Evolutionary conservation across 1,284 basidiomycete species (phyloP).

Genomic region (Meira miltonrushii): DNA sequence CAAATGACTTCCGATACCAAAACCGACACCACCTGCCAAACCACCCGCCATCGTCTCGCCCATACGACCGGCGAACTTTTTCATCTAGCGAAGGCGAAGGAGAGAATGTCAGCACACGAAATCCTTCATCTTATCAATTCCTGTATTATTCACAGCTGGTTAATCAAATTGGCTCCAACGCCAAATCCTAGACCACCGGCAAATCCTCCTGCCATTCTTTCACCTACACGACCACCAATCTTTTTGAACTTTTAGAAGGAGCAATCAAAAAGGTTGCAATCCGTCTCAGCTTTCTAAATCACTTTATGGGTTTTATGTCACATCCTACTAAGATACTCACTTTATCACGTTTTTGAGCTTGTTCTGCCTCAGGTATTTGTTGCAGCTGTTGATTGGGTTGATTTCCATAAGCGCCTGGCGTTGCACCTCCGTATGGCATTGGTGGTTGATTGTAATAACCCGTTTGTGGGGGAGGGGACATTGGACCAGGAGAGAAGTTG

Average conservation of each 20-base stretch:
- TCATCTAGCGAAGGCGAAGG: background rate
- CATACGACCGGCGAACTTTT: slow-evolving; percentile 5
- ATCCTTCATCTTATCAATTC: background rate
- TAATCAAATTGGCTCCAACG: too few relatives aligned
- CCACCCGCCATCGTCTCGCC: slow-evolving; percentile 2
- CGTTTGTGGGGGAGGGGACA: background rate
- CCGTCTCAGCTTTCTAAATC: too few relatives aligned
- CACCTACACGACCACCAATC: background rate
- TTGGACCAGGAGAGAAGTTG: background rate
- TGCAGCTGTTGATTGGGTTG: background rate
- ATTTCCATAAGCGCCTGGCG: background rate
- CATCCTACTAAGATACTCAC: too few relatives aligned
- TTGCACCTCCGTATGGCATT: background rate
- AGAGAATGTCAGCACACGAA: background rate
- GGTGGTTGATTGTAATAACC: background rate
- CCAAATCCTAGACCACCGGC: background rate
- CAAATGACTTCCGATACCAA: too few relatives aligned
- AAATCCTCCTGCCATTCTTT: slow-evolving; percentile 5
- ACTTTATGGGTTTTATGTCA: too few relatives aligned
- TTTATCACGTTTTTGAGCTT: too few relatives aligned
- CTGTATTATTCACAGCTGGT: too few relatives aligned
- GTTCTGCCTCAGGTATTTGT: background rate
- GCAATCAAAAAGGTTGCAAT: background rate
- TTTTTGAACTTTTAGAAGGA: background rate
- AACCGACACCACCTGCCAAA: background rate